Base-by-base conservation (phyloP, 768 basidiomycete genomes). In the Boletus rex-veris region DNA sequence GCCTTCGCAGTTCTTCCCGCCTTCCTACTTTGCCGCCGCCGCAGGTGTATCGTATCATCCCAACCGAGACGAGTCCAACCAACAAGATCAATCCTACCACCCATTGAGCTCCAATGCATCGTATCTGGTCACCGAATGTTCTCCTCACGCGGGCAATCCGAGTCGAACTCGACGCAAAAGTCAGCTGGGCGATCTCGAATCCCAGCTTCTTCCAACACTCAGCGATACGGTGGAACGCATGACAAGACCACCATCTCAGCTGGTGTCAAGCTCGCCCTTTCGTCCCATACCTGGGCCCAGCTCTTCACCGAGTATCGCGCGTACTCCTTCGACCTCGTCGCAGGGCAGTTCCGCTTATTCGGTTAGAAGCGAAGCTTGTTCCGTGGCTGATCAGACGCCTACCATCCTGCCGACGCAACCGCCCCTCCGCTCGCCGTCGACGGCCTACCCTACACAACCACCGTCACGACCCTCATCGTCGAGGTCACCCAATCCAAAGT, bases 191-290 rank as follows among this genome's bases (percentile, higher is more conserved):
- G 81, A 81, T 48, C 69, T 88, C 5, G 81, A 90, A 57, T 73
- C 80, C 0, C 80, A 86, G 26, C 73, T 90, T 5, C 67, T 90
- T 36, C 88, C 88, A 9, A 84, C 86, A 16, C 73, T 90, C 35
- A 76, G 81, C 39, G 87, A 89, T 52, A 90, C 88, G 0, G 78
- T 90, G 36, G 80, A 85, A 59, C 79, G 81, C 43, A 90, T 90
- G 88, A 90, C 88, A 3, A 73, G 77, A 48, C 72, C 77, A 14
- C 80, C 81, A 1, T 74, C 74, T 38, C 69, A 69, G 50, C 53
- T 55, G 12, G 51, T 49, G 24, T 4, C 54, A 15, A 54, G 36
- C 35, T 38, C 64, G 35, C 57, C 64, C n/a, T 39, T 50, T 31
- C 40, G 40, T 35, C 26, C 45, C 4, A 18, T 11, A 4, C 38